Evolutionary conservation across 129 eudicot genomes (phyloP), one percentile per base, ranked within the genome.

Genomic region (Mikania micrantha): DNA sequence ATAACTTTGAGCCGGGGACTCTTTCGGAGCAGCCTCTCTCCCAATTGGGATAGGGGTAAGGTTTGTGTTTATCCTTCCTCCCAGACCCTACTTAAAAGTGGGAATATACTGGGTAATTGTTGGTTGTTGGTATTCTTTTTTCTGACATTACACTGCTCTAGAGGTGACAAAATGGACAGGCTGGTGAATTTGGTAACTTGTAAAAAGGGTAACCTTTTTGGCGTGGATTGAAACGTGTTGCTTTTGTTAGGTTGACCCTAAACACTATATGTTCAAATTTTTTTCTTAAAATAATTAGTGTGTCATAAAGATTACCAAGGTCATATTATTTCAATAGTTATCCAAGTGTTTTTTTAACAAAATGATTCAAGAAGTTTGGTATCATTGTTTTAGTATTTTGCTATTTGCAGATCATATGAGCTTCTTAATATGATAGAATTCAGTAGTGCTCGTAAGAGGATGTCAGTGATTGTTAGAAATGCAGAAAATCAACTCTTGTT

Each of bases 391-490:
- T 0, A 58, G 44, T 7, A 7, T 24, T 72, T 73, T 54, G 32
- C 39, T 62, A 28, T 67, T 78, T 76, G n/a, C 83, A 93, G 99
- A 76, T 79, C 82, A 28, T 93, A 93, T 70, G 73, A 81, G 80
- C 99, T 93, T 69, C 95, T 93, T 63, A 90, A 93, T 66, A 81
- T 89, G 80, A 81, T 93, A 69, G 99, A 93, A 73, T 93, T 93
- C 82, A 93, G 90, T 79, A 89, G 99, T 82, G 74, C 95, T 53
- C 96, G 96, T 71, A 93, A 86, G 77, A 86, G 95, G 76, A 93
- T 93, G 99, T 89, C 99, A 54, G 92, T 93, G 13, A 93, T 93
- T 36, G 81, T 93, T 60, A 80, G 77, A 66, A 82, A 81, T 76
- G 81, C 54, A 4, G 96, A 93, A 44, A 89, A 89, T 69, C 87